Evolutionary conservation across 2,329 filamentous ascomycete species (phyloP), one percentile per base, ranked within the genome.

Genomic region (Pseudogymnoascus sp.): DNA sequence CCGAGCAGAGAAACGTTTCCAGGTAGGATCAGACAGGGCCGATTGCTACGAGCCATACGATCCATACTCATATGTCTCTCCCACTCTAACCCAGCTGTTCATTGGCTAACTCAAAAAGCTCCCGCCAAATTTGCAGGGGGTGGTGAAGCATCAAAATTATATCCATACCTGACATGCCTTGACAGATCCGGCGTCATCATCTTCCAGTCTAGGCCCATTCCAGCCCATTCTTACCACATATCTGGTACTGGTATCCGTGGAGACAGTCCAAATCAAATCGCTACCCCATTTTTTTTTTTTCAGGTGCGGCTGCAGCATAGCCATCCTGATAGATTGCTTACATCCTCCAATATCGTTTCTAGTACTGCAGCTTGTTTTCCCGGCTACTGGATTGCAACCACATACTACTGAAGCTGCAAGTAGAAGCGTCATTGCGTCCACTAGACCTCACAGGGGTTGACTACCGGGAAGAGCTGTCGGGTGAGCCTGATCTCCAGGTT

Each of bases 181-280:
- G 29, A 57, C 51, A 57, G 29, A 57, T 57, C 51, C 51, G 51
- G 51, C 51, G 51, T 34, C 51, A 34, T 57, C 16, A 34, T 57
- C 16, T 5, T 57, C 29, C 26, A 57, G 5, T 10, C 51, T 34
- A 18, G 8, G 8, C 51, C 51, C 21, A 18, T 34, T 34, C 8
- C 29, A 57, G 51, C 5, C n/a, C 8, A n/a, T 18, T 57, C 51
- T 34, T 34, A 57, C 51, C 29, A 18, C 51, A 57, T 8, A 57
- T 57, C 26, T 18, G n/a, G 29, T 34, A 31, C n/a, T 57, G 26
- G 12, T 34, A 34, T 57, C n/a, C 34, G 51, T 57, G 26, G 26
- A 51, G 45, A 51, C 23, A n/a, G 23, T 29, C 45, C 45, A 12
- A 10, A 18, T 57, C n/a, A 34, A 11, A 21, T 34, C 26, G 34